Conservation (phyloP, 2,329 filamentous ascomycete species). For the Ophiostoma sp. region DNA sequence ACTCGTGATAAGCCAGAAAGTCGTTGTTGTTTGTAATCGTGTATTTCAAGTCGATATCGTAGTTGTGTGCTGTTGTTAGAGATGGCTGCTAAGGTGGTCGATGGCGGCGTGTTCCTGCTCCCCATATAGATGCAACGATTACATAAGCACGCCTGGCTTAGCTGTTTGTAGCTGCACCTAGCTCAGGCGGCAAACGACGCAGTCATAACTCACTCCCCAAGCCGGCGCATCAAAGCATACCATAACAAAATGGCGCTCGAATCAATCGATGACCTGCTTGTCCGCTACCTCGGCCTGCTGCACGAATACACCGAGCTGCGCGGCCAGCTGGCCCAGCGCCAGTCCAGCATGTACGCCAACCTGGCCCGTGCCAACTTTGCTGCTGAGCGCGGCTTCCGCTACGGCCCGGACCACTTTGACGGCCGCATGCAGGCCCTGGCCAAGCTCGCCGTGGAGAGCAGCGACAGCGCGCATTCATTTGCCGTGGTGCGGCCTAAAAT, state of each 20-base stretch:
- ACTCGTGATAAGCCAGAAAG: background rate
- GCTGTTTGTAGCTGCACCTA: background rate
- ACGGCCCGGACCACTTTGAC: slow-evolving; percentile 67
- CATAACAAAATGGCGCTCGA: slow-evolving; percentile 29
- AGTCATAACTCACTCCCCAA: background rate
- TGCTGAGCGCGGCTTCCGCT: slow-evolving; percentile 57
- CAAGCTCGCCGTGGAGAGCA: slow-evolving; percentile 35
- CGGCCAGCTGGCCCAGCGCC: slow-evolving; percentile 46
- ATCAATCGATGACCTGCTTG: slow-evolving; percentile 58
- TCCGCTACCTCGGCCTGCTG: slow-evolving; percentile 60
- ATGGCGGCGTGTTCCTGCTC: too few species aligned
- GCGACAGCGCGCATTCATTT: slow-evolving; percentile 20
- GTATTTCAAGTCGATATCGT: too few species aligned
- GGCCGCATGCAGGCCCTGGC: slow-evolving; percentile 62
- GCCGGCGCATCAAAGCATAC: background rate
- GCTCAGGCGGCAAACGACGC: background rate
- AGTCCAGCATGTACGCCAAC: slow-evolving; percentile 52
- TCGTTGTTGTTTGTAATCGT: background rate
- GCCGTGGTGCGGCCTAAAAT: slow-evolving; percentile 14
- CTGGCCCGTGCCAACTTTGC: slow-evolving; percentile 73
- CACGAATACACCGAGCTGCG: slow-evolving; percentile 62
- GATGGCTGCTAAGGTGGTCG: too few species aligned
- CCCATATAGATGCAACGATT: background rate
- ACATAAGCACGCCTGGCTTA: background rate
- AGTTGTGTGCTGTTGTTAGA: background rate